Evolutionary conservation across 495 filamentous ascomycete species (phyloP).

Genomic region (Entonaema liquescens): DNA sequence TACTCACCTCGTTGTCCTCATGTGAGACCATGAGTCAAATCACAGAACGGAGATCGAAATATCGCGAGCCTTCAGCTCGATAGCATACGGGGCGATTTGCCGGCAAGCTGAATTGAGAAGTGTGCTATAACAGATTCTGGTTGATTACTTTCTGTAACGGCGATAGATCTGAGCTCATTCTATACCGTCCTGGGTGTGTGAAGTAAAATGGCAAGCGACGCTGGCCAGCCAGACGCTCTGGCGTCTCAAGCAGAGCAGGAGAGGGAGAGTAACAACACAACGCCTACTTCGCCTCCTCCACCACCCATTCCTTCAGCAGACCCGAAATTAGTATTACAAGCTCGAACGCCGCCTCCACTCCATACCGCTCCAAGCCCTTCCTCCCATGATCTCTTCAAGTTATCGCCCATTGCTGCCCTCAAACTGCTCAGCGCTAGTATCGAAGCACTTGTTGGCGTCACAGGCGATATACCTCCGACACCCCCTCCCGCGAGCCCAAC

Average conservation of each 20-base stretch:
- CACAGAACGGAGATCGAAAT: constrained; percentile 9
- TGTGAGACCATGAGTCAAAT: constrained; percentile 21
- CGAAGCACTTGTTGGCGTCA: constrained; percentile 74
- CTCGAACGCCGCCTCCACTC: constrained; percentile 47
- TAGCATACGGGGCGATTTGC: not conserved
- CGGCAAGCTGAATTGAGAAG: not conserved
- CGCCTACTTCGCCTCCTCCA: constrained; percentile 54
- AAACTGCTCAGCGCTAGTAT: constrained; percentile 77
- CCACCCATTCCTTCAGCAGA: constrained; percentile 61
- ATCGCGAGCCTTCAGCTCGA: constrained; percentile 13
- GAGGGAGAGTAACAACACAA: constrained; percentile 13
- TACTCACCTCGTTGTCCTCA: not conserved
- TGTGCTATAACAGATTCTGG: not conserved
- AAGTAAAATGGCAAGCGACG: constrained; percentile 26
- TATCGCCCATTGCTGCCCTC: constrained; percentile 78
- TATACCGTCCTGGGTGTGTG: not conserved
- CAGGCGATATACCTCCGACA: constrained; percentile 78
- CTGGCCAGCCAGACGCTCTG: constrained; percentile 14
- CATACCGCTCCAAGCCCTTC: constrained; percentile 40
- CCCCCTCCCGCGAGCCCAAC: constrained; percentile 68
- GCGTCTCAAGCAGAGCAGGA: constrained; percentile 18
- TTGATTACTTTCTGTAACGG: not conserved
- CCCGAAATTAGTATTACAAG: constrained; percentile 49
- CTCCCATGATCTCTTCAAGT: constrained; percentile 70
- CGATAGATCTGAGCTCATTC: not conserved